Base-by-base conservation (phyloP, 768 basidiomycete genomes). In the Pulveroboletus sp. region DNA sequence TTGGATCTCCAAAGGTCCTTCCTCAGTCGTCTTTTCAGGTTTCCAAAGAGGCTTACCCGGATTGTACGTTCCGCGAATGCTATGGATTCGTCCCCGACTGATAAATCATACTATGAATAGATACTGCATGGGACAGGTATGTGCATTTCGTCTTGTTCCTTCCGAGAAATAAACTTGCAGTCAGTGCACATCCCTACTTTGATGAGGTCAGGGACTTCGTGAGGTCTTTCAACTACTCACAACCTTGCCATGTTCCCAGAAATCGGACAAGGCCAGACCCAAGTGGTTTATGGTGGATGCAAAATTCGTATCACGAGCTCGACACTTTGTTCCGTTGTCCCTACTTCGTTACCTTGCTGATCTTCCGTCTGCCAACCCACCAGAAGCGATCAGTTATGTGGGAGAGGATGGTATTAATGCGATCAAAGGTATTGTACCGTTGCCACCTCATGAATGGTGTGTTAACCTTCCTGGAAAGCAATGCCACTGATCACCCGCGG, bases 221-320 rank as follows among this genome's bases (percentile, higher is more conserved):
- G 26, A 24, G 26, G 30, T 23, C 26, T n/a, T 42, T 26, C 43
- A 23, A 31, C 43, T 30, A n/a, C 53, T 45, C 37, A 41, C 20
- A 32, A 35, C 32, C 14, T 35, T 32, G 7, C 4, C 14, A 19
- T 13, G 3, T 29, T 14, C 22, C 46, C 59, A 91, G 89, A 94
- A 94, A 81, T 80, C 91, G 2, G 76, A 90, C 48, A 59, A 82
- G 59, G 74, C 76, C 4, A 74, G 82, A 11, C 93, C 93, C 2
- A 89, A 78, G 63, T 97, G 93, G 93, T 93, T 77, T 72, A 97
- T 97, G 93, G 88, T 93, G 30, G 84, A 92, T 58, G 70, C 85
- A 44, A 78, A 76, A 27, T 93, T 94, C 65, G 58, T 68, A 14
- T 71, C 78, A 6, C 81, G 87, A 20, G 77, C 86, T 6, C 56